phyloP scores from a whole-genome alignment of 2,329 filamentous ascomycete species.

The Fusarium cyanostomum region DNA sequence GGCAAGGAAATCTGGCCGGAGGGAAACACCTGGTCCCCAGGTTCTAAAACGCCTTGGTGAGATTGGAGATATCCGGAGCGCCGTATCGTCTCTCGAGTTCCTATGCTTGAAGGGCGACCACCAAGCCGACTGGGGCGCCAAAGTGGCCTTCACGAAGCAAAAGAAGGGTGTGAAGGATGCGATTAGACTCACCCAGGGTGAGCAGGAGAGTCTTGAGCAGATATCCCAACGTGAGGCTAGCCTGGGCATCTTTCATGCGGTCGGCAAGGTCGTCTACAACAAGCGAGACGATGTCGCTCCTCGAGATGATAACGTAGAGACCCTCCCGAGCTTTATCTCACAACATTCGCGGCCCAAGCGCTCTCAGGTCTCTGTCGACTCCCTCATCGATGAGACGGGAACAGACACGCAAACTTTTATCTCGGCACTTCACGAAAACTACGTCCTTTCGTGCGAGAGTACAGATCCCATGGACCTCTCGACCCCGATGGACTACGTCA shows the following conservation, averaged over 20 bases:
- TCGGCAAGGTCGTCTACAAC: constrained; percentile 96
- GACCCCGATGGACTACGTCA: constrained; percentile 79
- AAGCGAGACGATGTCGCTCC: constrained; percentile 73
- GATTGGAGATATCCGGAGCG: constrained; percentile 90
- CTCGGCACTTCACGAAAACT: constrained; percentile 93
- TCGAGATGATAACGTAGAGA: constrained; percentile 56
- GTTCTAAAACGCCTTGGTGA: constrained; percentile 84
- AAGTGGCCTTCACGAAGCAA: constrained; percentile 73
- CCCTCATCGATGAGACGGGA: constrained; percentile 90
- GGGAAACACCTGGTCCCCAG: constrained; percentile 77
- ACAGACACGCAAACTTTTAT: constrained; percentile 93
- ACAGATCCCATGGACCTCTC: constrained; percentile 59
- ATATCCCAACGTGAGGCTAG: constrained; percentile 89
- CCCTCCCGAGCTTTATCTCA: constrained; percentile 67
- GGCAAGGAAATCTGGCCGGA: constrained; percentile 78
- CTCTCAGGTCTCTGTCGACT: constrained; percentile 74
- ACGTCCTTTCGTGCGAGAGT: constrained; percentile 81
- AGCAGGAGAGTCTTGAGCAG: constrained; percentile 80
- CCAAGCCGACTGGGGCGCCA: constrained; percentile 78
- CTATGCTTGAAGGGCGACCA: constrained; percentile 84
- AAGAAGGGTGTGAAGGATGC: constrained; percentile 69
- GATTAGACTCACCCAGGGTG: constrained; percentile 74
- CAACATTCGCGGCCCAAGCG: constrained; percentile 67
- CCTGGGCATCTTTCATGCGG: constrained; percentile 93
- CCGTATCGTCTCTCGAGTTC: constrained; percentile 92